phyloP scores from a whole-genome alignment of 2,329 filamentous ascomycete species.

The Trichoderma cornu-damae region DNA sequence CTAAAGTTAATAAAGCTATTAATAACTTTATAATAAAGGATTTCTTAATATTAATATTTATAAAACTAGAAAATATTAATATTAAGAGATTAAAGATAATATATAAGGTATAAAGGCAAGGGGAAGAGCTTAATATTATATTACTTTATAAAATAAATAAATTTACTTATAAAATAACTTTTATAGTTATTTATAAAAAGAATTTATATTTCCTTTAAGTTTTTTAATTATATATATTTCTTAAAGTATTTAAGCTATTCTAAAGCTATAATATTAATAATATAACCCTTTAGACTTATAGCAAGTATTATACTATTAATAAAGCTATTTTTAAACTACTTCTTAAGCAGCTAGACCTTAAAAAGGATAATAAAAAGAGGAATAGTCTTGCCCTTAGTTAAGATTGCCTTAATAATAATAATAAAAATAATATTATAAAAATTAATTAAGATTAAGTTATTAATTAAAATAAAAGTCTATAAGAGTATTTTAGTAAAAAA shows the following conservation, averaged over 20 bases:
- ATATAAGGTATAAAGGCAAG: no score
- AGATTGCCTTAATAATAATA: no score
- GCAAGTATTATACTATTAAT: neutral
- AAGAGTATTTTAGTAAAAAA: neutral
- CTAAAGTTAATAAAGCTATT: neutral
- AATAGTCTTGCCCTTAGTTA: no score
- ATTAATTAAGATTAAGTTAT: no score
- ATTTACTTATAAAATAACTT: neutral
- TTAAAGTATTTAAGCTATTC: constrained; percentile 10
- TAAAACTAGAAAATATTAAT: constrained; percentile 8
- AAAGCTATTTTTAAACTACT: neutral
- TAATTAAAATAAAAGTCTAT: neutral
- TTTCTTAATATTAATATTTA: neutral
- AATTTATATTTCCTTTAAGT: neutral
- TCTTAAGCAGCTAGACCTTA: neutral
- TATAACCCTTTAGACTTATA: constrained; percentile 1
- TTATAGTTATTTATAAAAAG: neutral
- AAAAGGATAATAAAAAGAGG: neutral
- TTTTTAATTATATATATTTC: neutral
- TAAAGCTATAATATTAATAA: constrained; percentile 1
- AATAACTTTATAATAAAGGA: neutral
- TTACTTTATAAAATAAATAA: neutral
- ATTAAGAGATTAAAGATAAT: neutral
- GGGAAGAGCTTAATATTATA: constrained; percentile 12
- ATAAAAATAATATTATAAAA: neutral